Evolutionary conservation across 768 basidiomycete species (phyloP).

Genomic region (Cubamyces sp.): DNA sequence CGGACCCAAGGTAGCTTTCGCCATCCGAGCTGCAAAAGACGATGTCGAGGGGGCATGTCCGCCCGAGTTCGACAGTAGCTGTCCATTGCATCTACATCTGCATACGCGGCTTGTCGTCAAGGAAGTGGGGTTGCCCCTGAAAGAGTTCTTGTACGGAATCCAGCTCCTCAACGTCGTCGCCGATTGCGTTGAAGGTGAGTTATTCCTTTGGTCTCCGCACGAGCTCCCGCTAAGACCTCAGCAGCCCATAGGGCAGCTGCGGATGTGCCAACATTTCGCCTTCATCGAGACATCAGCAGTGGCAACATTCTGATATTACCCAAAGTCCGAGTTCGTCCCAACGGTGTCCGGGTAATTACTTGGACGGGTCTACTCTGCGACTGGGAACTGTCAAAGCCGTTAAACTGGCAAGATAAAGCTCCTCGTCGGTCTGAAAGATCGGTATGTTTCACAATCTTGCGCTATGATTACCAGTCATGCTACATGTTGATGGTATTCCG

Average conservation of each 20-base stretch:
- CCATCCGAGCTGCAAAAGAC: too few relatives aligned
- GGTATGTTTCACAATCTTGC: not conserved
- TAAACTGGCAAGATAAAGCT: not conserved
- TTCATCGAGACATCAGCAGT: conserved; percentile 16
- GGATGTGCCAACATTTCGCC: not conserved
- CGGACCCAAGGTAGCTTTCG: too few relatives aligned
- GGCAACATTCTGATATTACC: conserved; percentile 16
- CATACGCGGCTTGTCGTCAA: conserved; percentile 14
- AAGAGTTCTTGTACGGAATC: not conserved
- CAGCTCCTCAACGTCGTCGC: conserved; percentile 1
- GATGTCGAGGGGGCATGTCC: too few relatives aligned
- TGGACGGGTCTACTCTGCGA: conserved; percentile 6
- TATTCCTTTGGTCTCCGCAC: not conserved
- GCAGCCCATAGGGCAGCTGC: not conserved
- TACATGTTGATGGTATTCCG: not conserved
- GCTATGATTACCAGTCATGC: too few relatives aligned
- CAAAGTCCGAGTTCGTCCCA: not conserved
- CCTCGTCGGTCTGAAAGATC: not conserved
- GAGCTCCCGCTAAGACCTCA: not conserved
- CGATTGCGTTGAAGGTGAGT: conserved; percentile 8
- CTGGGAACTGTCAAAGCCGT: conserved; percentile 11
- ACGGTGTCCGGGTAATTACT: not conserved
- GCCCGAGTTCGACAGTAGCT: not conserved
- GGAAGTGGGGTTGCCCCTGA: conserved; percentile 6
- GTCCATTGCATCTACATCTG: not conserved